Evolutionary conservation across 306 rosid species (phyloP), one percentile per base, ranked within the genome.

Genomic region (Vigna mungo): DNA sequence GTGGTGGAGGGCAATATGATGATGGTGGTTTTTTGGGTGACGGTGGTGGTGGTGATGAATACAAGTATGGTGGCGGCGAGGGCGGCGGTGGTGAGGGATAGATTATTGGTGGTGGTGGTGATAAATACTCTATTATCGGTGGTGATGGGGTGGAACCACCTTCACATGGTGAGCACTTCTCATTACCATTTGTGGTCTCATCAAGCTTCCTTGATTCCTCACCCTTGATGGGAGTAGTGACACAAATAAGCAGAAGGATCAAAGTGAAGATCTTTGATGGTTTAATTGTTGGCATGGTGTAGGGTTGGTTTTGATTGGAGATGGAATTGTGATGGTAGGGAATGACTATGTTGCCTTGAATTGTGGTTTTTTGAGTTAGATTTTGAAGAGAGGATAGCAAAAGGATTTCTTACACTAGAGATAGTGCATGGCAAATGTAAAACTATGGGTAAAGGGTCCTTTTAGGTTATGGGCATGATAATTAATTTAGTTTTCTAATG

Each of bases 181-280:
- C 59, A 1, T 10, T 37, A 44, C 81, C 68, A 9, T 41, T 72
- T 63, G 74, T 47, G 68, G 70, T 51, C 18, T 87, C 93, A 51
- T 72, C 90, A 18, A 89, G 87, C 76, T 82, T 86, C 76, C 87
- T 82, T 80, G 87, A 60, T 41, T 71, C 77, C 66, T 81, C 46
- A 20, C 65, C 61, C 59, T 81, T 73, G 74, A 65, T 47, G 63
- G 56, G 85, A 44, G 18, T 4, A 46, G 79, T 54, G 49, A 76
- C 68, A 75, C 30, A 74, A 43, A 69, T 15, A 32, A 86, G 72
- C 7, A 82, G 2, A 34, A 86, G 16, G 78, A 85, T 43, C 77
- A 68, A 76, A 63, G 12, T 60, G 37, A 87, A 72, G 37, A 80
- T 53, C 81, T 65, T 30, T 10, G 55, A 64, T 36, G 39, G 7